Evolutionary conservation across 306 rosid genomes (phyloP), one percentile per base, ranked within the genome.

Genomic region (Gastrolobium bilobum): DNA sequence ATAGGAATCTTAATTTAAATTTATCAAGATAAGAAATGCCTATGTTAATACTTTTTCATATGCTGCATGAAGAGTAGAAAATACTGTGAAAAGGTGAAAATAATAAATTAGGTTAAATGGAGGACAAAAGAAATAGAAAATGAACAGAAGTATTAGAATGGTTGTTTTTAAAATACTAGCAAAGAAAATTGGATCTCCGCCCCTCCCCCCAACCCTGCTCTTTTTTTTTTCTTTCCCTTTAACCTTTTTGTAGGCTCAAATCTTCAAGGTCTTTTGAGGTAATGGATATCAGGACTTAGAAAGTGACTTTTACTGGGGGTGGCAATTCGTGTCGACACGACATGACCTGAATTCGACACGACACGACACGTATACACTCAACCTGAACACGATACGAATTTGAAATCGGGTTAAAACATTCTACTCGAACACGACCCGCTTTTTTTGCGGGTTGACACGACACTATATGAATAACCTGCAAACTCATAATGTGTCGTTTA

Each of bases 21-120:
- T 51, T 15, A 51, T 51, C 26, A 4, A 40, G 7, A 54, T 57
- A 38, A 54, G 38, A 39, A 68, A 56, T 11, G 29, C 50, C 31
- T 71, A 37, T 26, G 7, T 11, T 68, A 34, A 68, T 33, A 31
- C 44, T 13, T 30, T 30, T 68, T 50, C 59, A 48, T 48, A 68
- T 34, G 10, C 72, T 30, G 34, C 44, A 8, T 50, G 46, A n/a
- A 33, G 43, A 30, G 14, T 10, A 46, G 48, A 67, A 4, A 46
- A 44, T 30, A 10, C 4, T 10, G 37, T 42, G 35, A 20, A 44
- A 46, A 43, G 15, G 48, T 10, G 3, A 6, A 51, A 71, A 52
- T 14, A 20, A 6, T 2, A 29, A 44, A 66, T 26, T 43, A 20
- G 30, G 54, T 43, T 37, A 62, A 37, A 62, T 14, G 14, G 71